phyloP scores from a whole-genome alignment of 371 early-diverging fungal species.

The Syncephalastrum contaminatum region DNA sequence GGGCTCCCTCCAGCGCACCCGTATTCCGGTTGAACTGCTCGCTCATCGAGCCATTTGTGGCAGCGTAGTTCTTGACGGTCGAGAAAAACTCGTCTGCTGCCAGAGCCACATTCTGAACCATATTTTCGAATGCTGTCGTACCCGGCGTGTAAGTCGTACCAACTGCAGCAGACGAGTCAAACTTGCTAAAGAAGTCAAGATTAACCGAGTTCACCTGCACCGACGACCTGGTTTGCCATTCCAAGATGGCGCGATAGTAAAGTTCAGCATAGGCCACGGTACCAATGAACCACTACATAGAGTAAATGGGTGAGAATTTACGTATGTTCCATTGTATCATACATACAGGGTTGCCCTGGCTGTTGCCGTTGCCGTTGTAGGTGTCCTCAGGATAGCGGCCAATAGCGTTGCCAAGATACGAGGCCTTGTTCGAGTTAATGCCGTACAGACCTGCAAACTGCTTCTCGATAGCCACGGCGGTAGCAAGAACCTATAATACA shows the following conservation, averaged over 20 bases:
- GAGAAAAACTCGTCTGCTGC: slow-evolving; percentile 58
- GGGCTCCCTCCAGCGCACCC: slow-evolving; percentile 63
- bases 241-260: slow-evolving; percentile 52
- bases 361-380: slow-evolving; percentile 65
- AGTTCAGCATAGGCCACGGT: slow-evolving; percentile 67
- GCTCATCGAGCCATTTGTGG: slow-evolving; percentile 46
- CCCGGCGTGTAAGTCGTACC: slow-evolving; percentile 28
- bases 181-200: slow-evolving; percentile 34
- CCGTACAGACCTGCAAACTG: slow-evolving; percentile 49
- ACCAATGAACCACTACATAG: slow-evolving; percentile 56
- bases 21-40: slow-evolving; percentile 63
- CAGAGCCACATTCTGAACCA: slow-evolving; percentile 25
- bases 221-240: slow-evolving; percentile 26
- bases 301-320: too few relatives aligned
- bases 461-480: slow-evolving; percentile 43
- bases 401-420: slow-evolving; percentile 43
- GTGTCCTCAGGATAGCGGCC: slow-evolving; percentile 77
- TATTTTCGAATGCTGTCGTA: slow-evolving; percentile 13
- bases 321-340: too few relatives aligned
- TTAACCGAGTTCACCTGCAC: slow-evolving; percentile 42
- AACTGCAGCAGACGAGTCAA: slow-evolving; percentile 18
- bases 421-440: slow-evolving; percentile 44
- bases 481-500: slow-evolving; percentile 41
- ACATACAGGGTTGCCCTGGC: slow-evolving; percentile 58
- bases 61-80: slow-evolving; percentile 50